phyloP scores from a whole-genome alignment of 352 stramenopile genomes.

The Aphanomyces invadans region DNA sequence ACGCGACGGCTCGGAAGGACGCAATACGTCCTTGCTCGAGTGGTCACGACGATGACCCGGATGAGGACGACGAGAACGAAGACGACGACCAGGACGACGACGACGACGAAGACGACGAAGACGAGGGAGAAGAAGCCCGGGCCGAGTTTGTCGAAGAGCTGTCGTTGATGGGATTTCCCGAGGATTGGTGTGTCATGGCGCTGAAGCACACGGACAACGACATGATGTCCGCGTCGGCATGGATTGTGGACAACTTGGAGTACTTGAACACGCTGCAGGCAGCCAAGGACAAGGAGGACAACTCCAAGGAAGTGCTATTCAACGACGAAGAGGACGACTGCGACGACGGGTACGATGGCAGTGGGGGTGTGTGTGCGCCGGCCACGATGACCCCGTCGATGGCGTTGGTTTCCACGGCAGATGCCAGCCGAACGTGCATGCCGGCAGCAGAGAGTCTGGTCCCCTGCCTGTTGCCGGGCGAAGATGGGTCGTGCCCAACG shows the following conservation, averaged over 20 bases:
- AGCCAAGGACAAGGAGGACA: slow-evolving; percentile 58
- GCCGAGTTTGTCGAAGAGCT: slow-evolving; percentile 86
- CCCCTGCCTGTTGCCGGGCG: slow-evolving; percentile 4
- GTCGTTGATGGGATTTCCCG: slow-evolving; percentile 89
- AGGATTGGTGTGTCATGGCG: slow-evolving; percentile 87
- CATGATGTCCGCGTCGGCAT: slow-evolving; percentile 83
- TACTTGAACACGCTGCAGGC: slow-evolving; percentile 80
- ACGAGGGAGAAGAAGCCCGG: slow-evolving; percentile 41
- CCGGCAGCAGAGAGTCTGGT: no score
- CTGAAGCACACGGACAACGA: slow-evolving; percentile 88
- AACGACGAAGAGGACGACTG: slow-evolving; percentile 68
- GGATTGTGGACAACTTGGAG: slow-evolving; percentile 91
- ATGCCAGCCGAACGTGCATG: no score
- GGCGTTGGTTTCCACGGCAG: no score
- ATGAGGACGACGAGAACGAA: slow-evolving; percentile 43
- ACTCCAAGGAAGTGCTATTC: slow-evolving; percentile 31
- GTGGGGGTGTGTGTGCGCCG: no score
- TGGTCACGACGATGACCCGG: slow-evolving; percentile 33
- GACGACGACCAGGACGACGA: slow-evolving; percentile 45
- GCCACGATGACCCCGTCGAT: no score
- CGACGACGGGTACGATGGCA: slow-evolving; percentile 25
- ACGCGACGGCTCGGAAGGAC: no score
- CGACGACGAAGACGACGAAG: slow-evolving; percentile 45
- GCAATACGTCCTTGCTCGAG: background rate
- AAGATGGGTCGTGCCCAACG: background rate